Base-by-base conservation (phyloP, 805 yeast species). In the Wickerhamomyces pijperi region DNA sequence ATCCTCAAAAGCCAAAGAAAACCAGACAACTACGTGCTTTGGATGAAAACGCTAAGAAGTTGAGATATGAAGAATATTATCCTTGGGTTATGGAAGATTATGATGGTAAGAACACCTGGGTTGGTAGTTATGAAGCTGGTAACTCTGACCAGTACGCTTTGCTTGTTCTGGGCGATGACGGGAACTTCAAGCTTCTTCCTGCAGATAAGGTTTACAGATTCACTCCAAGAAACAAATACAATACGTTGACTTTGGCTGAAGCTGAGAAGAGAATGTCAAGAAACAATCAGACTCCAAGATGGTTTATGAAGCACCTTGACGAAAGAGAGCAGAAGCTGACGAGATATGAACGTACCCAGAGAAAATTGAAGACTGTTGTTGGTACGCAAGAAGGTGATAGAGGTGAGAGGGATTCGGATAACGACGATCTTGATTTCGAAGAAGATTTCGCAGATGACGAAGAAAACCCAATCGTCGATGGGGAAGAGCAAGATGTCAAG, bases 1-100 rank as follows among this genome's bases (percentile, higher is more conserved):
- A 70, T 56, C 74, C 42, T 63, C 38, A 78, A 53, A 82, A 80
- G 55, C 82, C 79, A 55, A 74, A 83, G 47, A 87, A 87, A 56
- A 87, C 97, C 2, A 74, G 88, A 51, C 95, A 88, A 58, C 75
- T 86, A 16, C 78, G 73, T 48, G 73, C 80, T 20, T 76, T 85
- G 56, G 86, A 86, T 53, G 97, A 88, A 50, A 74, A 74, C 8
- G 88, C 85, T 44, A 72, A 90, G 45, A 81, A 77, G 54, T 65
- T 92, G 45, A 70, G 97, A 55, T 92, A 90, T 56, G 98, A 92
- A 62, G 98, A 92, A 61, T 85, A 81, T 58, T 90, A 84, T 52
- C 98, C 98, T 0, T 92, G 98, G 98, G 95, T 92, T 15, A 65
- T 92, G 69, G 98, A 92, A 63, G 98, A 92, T 61, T 90, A 83